Evolutionary conservation across 768 basidiomycete genomes (phyloP).

Genomic region (Mycena galericulata): DNA sequence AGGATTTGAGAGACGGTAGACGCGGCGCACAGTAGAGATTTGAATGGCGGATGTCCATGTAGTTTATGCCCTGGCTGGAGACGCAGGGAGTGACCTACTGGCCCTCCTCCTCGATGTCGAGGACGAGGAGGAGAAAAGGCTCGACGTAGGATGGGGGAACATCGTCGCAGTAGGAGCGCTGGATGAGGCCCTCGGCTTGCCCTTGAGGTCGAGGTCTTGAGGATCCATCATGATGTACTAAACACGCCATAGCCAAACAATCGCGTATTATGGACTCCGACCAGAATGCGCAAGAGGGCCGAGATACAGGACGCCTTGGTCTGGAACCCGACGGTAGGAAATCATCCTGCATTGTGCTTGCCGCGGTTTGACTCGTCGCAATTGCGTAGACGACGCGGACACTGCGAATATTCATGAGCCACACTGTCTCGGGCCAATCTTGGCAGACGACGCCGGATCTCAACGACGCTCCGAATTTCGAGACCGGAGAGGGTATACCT

Average conservation of each 20-base stretch:
- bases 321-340: slow-evolving; percentile 73
- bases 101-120: slow-evolving; percentile 98
- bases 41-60: slow-evolving; percentile 98
- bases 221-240: slow-evolving; percentile 60
- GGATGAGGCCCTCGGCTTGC: slow-evolving; percentile 96
- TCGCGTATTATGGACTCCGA: too few relatives aligned
- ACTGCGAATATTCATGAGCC: slow-evolving; percentile 87
- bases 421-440: slow-evolving; percentile 85
- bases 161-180: slow-evolving; percentile 96
- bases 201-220: slow-evolving; percentile 97
- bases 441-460: slow-evolving; percentile 80
- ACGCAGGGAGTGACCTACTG: slow-evolving; percentile 97
- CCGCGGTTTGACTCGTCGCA: slow-evolving; percentile 26
- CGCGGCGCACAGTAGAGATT: slow-evolving; percentile 89
- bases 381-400: slow-evolving; percentile 90
- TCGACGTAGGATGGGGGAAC: slow-evolving; percentile 91
- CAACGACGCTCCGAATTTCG: slow-evolving; percentile 63
- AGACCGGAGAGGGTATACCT: slow-evolving; percentile 90
- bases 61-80: slow-evolving; percentile 94
- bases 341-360: neutral
- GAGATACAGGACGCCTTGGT: slow-evolving; percentile 93
- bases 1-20: neutral
- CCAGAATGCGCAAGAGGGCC: slow-evolving; percentile 88
- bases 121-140: slow-evolving; percentile 90
- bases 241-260: too few relatives aligned